Percentiles rank a stretch among this genome's conserved stretches.
Evolutionary conservation across 768 basidiomycete genomes (phyloP).

Genomic region (Dentipellis sp.): DNA sequence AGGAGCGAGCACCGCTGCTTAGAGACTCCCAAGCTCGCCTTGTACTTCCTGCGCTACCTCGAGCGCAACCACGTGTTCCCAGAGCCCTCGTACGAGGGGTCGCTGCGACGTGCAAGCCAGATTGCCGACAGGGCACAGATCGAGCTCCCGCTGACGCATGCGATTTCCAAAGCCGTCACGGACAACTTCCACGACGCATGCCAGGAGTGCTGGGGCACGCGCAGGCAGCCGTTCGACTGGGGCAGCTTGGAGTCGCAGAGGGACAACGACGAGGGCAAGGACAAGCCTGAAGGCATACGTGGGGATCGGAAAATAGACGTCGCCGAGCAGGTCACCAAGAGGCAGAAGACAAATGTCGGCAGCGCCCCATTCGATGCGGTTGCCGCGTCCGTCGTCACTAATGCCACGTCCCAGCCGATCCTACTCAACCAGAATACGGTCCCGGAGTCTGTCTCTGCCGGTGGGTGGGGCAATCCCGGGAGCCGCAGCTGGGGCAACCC

Average conservation of each 20-base stretch:
- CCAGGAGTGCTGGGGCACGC: slow-evolving; percentile 37
- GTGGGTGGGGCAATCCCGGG: not conserved
- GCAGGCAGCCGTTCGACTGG: slow-evolving; percentile 5
- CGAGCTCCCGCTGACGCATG: slow-evolving; percentile 44
- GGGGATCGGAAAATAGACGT: not conserved
- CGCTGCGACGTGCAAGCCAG: slow-evolving; percentile 36
- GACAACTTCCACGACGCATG: slow-evolving; percentile 44
- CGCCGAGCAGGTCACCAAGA: not conserved
- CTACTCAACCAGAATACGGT: not conserved
- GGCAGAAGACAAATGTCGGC: not conserved
- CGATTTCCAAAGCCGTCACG: slow-evolving; percentile 36
- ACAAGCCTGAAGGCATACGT: slow-evolving; percentile 17
- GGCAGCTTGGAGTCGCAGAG: slow-evolving; percentile 9
- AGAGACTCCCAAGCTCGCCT: slow-evolving; percentile 42
- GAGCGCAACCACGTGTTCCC: slow-evolving; percentile 44
- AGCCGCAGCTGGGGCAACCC: not conserved
- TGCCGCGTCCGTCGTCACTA: not conserved
- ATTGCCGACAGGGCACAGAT: slow-evolving; percentile 30
- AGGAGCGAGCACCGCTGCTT: slow-evolving; percentile 41
- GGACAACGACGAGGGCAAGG: slow-evolving; percentile 25
- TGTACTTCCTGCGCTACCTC: slow-evolving; percentile 56
- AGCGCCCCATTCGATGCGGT: slow-evolving; percentile 2
- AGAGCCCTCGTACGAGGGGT: slow-evolving; percentile 35
- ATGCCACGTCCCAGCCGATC: not conserved
- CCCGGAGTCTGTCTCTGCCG: not conserved